Percentiles rank a stretch among this genome's conserved stretches.
phyloP scores from a whole-genome alignment of 768 basidiomycete species.

The Lentinula raphanica region DNA sequence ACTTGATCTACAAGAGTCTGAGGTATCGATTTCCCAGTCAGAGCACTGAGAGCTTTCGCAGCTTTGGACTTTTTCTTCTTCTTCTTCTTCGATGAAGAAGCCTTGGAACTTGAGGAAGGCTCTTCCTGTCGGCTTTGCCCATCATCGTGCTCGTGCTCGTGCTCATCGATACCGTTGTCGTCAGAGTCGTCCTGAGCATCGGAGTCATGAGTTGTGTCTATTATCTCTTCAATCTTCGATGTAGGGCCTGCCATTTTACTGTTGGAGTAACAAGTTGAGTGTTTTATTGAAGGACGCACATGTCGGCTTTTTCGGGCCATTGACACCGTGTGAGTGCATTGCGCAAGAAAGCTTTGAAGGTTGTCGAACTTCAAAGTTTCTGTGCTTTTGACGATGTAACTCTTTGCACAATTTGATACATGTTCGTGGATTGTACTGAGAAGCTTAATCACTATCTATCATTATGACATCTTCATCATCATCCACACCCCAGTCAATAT shows the following conservation, averaged over 20 bases:
- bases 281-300: not conserved
- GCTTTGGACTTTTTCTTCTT: constrained; percentile 86
- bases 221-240: constrained; percentile 18
- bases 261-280: too few species aligned
- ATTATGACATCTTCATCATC: constrained; percentile 78
- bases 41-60: constrained; percentile 42
- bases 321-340: too few species aligned
- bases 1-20: constrained; percentile 63
- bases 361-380: too few species aligned
- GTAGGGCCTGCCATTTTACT: constrained; percentile 12
- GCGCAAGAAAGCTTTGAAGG: too few species aligned
- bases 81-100: constrained; percentile 67
- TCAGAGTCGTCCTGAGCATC: constrained; percentile 14
- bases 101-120: constrained; percentile 25
- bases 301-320: not conserved
- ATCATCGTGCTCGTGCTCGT: constrained; percentile 7
- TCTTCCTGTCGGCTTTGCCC: not conserved
- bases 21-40: constrained; percentile 47
- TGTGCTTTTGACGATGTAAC: too few species aligned
- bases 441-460: constrained; percentile 68
- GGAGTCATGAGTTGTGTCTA: constrained; percentile 18
- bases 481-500: constrained; percentile 69
- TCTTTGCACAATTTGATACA: too few species aligned
- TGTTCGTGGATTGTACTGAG: too few species aligned
- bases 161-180: not conserved